Evolutionary conservation across 495 filamentous ascomycete species (phyloP).

Genomic region (Penicillium coprophilum): DNA sequence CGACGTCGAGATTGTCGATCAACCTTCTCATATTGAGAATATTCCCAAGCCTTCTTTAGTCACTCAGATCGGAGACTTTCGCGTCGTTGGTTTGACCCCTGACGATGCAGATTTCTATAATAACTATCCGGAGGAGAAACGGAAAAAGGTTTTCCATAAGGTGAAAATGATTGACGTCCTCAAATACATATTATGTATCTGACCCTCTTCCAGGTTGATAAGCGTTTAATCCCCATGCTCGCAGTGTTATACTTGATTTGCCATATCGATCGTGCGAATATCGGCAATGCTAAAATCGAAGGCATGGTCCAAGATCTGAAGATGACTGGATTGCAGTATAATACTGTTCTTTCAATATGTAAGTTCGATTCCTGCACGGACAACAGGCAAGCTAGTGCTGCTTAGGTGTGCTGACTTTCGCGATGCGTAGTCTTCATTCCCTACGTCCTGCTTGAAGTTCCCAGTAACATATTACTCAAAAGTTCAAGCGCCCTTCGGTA

Average conservation of each 20-base stretch:
- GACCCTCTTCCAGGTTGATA: slow-evolving; percentile 20
- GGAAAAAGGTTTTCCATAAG: slow-evolving; percentile 8
- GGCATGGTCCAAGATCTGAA: slow-evolving; percentile 14
- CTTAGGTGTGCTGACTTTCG: neutral
- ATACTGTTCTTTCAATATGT: slow-evolving; percentile 36
- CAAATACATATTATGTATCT: neutral
- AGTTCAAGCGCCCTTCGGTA: slow-evolving; percentile 17
- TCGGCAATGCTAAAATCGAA: slow-evolving; percentile 37
- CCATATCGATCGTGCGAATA: slow-evolving; percentile 60
- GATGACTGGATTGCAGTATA: slow-evolving; percentile 22
- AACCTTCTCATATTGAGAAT: slow-evolving; percentile 12
- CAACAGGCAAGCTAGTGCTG: too few relatives aligned
- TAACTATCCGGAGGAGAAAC: slow-evolving; percentile 7
- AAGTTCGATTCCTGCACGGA: neutral
- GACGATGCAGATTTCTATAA: slow-evolving; percentile 13
- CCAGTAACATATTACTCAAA: slow-evolving; percentile 28
- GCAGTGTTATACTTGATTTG: slow-evolving; percentile 47
- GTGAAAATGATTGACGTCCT: neutral
- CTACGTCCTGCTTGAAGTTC: slow-evolving; percentile 30
- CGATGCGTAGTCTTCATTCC: slow-evolving; percentile 35
- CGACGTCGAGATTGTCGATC: slow-evolving; percentile 15
- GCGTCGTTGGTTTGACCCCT: slow-evolving; percentile 14
- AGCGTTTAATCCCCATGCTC: slow-evolving; percentile 33
- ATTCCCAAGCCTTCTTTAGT: slow-evolving; percentile 13
- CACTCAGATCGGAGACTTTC: slow-evolving; percentile 13